Conservation (phyloP, 495 filamentous ascomycete species). For the Evernia prunastri region DNA sequence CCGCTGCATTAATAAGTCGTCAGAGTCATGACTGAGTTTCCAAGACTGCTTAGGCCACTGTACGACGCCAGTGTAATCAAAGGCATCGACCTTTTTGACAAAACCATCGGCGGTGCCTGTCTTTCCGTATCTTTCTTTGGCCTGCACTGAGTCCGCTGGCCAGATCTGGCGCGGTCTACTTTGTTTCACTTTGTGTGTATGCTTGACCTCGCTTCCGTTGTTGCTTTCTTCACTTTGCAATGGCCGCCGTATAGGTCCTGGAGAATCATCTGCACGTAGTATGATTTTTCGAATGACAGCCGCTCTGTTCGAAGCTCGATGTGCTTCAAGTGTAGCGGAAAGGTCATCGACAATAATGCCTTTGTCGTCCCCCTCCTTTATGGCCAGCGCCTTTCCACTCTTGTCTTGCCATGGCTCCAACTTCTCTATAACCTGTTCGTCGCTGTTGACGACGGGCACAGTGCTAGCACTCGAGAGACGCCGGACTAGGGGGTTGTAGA, state of each 20-base stretch:
- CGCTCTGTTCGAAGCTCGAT: slow-evolving; percentile 43
- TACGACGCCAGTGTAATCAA: slow-evolving; percentile 9
- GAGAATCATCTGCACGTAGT: not conserved
- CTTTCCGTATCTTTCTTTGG: not conserved
- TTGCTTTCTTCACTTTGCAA: not conserved
- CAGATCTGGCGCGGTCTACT: not conserved
- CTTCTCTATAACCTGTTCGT: not conserved
- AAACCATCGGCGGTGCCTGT: not conserved
- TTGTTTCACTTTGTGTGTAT: not conserved
- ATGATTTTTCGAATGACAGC: slow-evolving; percentile 38
- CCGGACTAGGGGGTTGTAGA: not conserved
- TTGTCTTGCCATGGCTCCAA: not conserved
- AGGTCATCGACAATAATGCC: slow-evolving; percentile 29
- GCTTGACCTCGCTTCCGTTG: not conserved
- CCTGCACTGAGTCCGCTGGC: slow-evolving; percentile 15
- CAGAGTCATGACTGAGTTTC: not conserved
- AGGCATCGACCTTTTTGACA: not conserved
- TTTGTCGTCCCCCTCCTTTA: not conserved
- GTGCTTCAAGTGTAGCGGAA: slow-evolving; percentile 45
- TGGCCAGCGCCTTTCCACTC: not conserved
- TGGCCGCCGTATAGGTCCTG: not conserved
- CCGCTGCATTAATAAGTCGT: not conserved
- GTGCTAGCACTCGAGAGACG: not conserved
- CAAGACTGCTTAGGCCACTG: not conserved
- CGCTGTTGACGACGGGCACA: not conserved